Evolutionary conservation across 2,329 filamentous ascomycete genomes (phyloP), one percentile per base, ranked within the genome.

Genomic region (Calonectria fujianensis): DNA sequence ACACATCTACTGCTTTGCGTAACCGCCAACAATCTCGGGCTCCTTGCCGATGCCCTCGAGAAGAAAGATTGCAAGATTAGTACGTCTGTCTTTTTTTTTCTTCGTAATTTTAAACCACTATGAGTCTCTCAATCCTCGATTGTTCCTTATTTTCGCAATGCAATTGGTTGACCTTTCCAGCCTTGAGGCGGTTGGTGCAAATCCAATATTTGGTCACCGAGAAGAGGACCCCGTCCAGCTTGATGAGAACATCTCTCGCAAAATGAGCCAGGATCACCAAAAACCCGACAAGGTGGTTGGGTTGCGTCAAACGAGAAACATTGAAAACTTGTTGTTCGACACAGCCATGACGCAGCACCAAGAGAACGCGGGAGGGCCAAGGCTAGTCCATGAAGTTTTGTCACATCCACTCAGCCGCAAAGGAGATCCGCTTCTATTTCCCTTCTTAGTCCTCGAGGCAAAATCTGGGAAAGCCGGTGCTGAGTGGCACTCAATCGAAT

Each of bases 301-400:
- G 18, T 29, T 63, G 3, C 57, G 57, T 11, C 57, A 63, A 41
- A 63, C 57, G n/a, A 63, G 57, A 27, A 63, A 63, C 9, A 63
- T 63, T 41, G 57, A 63, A 41, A 63, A 41, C 4, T 39, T 63
- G n/a, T 41, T 63, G 24, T 63, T 63, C n/a, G 57, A 63, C 57
- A 63, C 57, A 10, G 57, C 57, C 24, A 63, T 63, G 57, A 41
- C 57, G 2, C 57, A 63, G 8, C 35, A 63, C 16, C 35, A 41
- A 27, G 37, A 63, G 5, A 29, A 6, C n/a, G 27, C 24, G 14
- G 57, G 24, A 27, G 57, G 41, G 8, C 57, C 57, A 27, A 63
- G 57, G 32, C 35, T 63, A 16, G 57, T 41, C 2, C 57, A 63
- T 24, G 35, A 41, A 24, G 9, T 63, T 29, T n/a, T 63, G 4